Base-by-base conservation (phyloP, 1,284 basidiomycete genomes). In the Ustilago esculenta region DNA sequence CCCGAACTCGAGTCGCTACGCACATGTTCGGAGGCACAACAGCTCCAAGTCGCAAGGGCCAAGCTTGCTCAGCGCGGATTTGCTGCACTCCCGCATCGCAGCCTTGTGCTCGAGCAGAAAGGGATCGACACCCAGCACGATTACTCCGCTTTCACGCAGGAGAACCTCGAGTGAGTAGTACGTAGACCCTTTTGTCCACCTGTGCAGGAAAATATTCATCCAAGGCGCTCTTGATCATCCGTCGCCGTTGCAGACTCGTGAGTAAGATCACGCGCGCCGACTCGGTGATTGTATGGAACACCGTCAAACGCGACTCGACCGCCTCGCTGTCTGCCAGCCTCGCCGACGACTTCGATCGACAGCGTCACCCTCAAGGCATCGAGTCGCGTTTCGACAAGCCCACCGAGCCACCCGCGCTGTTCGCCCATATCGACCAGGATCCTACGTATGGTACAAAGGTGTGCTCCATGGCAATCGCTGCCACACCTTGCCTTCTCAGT, bases 271-370 rank as follows among this genome's bases (percentile, higher is more conserved):
- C 60, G 15, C 53, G 53, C 2, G 60, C 60, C 4, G 60, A 64
- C 30, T 27, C 52, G 8, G 48, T 64, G n/a, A 64, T 64, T 18
- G 48, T 64, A 7, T 64, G 60, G 60, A 64, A 64, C 10, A 57
- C 60, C 10, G 48, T 49, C 23, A 47, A 48, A 23, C 48, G 60
- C 30, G 53, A 64, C 17, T 51, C 53, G 8, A 44, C 60, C 20
- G 54, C 50, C 6, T 43, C 48, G 3, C 35, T 32, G 2, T 61
- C 59, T 15, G 60, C 48, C 18, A 64, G 49, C 29, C 36, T 56
- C 8, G 45, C 44, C 1, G 60, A 56, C 7, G 48, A 50, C 9
- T 45, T 41, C 15, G 46, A 63, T 12, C 44, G 39, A 15, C 60
- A 64, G 23, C 34, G 40, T 8, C 30, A 36, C 12, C 60, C 60